Conservation (phyloP, 1,139 yeast genomes). For the Yamadazyma blattariae region DNA sequence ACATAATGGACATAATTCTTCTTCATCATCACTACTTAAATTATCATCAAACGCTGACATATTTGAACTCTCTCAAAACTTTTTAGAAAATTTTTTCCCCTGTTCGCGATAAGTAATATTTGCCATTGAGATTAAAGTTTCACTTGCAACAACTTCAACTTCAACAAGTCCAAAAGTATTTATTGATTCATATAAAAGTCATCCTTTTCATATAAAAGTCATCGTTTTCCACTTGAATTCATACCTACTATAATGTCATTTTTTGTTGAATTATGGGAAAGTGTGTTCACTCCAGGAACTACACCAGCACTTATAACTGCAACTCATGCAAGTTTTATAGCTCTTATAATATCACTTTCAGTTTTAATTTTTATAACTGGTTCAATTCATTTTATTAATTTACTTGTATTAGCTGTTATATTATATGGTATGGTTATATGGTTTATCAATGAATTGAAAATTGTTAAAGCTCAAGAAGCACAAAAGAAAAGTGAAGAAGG, state of each 20-base stretch:
- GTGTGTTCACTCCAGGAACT: constrained; percentile 92
- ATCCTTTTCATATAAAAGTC: no score
- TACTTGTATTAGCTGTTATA: constrained; percentile 64
- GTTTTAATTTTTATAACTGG: constrained; percentile 60
- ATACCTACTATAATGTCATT: no score
- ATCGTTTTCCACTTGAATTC: no score
- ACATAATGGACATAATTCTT: constrained; percentile 87
- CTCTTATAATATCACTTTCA: constrained; percentile 44
- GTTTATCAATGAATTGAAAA: constrained; percentile 75
- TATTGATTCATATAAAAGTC: no score
- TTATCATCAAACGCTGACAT: constrained; percentile 33
- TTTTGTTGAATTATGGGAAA: constrained; percentile 77
- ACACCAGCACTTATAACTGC: constrained; percentile 84
- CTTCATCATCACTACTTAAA: constrained; percentile 77
- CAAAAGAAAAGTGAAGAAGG: constrained; percentile 15
- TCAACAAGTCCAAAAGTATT: no score
- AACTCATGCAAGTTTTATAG: constrained; percentile 32
- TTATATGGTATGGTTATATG: constrained; percentile 83
- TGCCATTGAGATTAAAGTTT: no score
- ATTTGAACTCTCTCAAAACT: constrained; percentile 7
- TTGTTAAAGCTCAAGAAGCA: constrained; percentile 37
- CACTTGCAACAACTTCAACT: no score
- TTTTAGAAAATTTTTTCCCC: constrained; percentile 4
- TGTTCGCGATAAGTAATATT: constrained; percentile 2
- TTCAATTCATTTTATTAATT: constrained; percentile 74